These are phyloP conservation scores for Ormosia emarginata DNA, from an alignment of 306 rosid genomes.

Conservation along the genomic window DNA sequence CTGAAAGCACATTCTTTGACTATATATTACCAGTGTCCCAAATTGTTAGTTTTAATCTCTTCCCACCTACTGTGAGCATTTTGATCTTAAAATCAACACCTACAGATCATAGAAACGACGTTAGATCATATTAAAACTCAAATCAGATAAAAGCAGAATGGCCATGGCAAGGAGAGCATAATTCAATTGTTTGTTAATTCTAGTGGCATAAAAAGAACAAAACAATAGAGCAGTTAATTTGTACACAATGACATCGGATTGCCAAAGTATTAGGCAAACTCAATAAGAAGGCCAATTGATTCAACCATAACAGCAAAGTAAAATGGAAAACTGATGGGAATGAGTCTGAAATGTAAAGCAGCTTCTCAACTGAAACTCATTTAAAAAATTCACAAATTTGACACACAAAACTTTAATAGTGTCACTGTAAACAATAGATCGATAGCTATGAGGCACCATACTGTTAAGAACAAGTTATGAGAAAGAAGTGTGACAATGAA, in stretches of 20 bases:
- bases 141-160: conserved; percentile 3
- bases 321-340: background rate
- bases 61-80: conserved; percentile 69
- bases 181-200: background rate
- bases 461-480: background rate
- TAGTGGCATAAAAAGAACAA: background rate
- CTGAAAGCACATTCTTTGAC: conserved; percentile 6
- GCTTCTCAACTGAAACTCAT: background rate
- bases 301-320: background rate
- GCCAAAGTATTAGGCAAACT: background rate
- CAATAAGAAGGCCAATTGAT: background rate
- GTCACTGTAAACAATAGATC: conserved; percentile 37
- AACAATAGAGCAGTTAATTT: conserved; percentile 6
- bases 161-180: background rate
- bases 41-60: conserved; percentile 88
- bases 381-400: background rate
- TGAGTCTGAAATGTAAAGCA: background rate
- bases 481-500: background rate
- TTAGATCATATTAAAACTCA: conserved; percentile 8
- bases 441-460: background rate
- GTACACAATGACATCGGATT: background rate
- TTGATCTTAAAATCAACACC: conserved; percentile 99
- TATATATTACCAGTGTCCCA: conserved; percentile 87
- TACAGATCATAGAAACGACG: conserved; percentile 19
- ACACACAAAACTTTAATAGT: background rate